Percentiles rank a stretch among this genome's conserved stretches.
Conservation (phyloP, 2,329 filamentous ascomycete genomes). For the Aureobasidium sp. region DNA sequence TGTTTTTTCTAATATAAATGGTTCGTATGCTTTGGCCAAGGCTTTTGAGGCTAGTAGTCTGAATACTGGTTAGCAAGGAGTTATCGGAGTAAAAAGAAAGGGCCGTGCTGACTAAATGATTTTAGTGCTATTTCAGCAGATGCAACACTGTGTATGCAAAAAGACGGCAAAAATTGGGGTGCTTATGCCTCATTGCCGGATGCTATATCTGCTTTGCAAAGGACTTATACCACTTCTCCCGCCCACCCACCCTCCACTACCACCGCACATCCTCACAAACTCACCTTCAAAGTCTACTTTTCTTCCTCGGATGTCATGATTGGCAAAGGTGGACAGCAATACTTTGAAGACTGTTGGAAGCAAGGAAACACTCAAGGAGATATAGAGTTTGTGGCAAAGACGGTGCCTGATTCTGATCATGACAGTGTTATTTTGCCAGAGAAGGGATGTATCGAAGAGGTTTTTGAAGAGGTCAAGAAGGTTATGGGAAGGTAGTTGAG, state of each 20-base stretch:
- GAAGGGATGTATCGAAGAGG: not conserved
- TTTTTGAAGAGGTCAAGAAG: not conserved
- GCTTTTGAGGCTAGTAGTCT: no score
- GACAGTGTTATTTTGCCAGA: slow-evolving; percentile 25
- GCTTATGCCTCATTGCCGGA: slow-evolving; percentile 27
- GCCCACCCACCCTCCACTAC: not conserved
- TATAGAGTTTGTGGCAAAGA: slow-evolving; percentile 30
- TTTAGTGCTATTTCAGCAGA: slow-evolving; percentile 32
- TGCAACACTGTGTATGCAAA: slow-evolving; percentile 32
- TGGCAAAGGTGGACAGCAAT: slow-evolving; percentile 35
- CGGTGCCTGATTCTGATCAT: slow-evolving; percentile 33
- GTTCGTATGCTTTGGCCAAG: no score
- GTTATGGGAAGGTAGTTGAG: not conserved
- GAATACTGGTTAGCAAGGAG: no score
- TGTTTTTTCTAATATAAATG: no score
- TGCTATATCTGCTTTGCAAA: not conserved
- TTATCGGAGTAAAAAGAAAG: no score
- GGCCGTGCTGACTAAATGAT: no score
- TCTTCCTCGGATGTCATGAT: slow-evolving; percentile 37
- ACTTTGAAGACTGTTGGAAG: slow-evolving; percentile 38
- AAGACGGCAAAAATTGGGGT: slow-evolving; percentile 29
- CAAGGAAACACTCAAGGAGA: slow-evolving; percentile 23
- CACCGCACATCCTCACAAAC: not conserved
- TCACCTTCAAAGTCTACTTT: slow-evolving; percentile 31
- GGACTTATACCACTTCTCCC: slow-evolving; percentile 8